These are phyloP conservation scores for Phlyctochytrium arcticum DNA, from an alignment of 192 early-diverging fungal species.

Conservation along the genomic window DNA sequence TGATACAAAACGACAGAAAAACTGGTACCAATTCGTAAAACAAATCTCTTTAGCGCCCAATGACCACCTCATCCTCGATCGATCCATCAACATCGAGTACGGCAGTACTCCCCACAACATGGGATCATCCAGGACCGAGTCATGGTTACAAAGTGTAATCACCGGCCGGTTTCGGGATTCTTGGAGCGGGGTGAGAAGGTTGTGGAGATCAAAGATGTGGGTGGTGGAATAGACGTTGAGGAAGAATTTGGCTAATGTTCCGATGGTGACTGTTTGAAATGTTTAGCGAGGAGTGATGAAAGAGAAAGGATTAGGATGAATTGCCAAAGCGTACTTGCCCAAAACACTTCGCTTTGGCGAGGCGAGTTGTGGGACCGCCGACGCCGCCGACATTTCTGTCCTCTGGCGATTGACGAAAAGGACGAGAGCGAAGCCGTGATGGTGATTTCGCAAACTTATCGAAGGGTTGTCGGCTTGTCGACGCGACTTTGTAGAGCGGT, in stretches of 20 bases:
- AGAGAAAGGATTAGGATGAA: no score
- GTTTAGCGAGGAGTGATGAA: not conserved
- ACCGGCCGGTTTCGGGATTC: constrained; percentile 20
- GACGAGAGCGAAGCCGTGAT: no score
- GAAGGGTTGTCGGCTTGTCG: no score
- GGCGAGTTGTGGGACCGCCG: no score
- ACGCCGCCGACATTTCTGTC: no score
- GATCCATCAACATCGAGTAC: constrained; percentile 16
- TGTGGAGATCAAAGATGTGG: constrained; percentile 8
- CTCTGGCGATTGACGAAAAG: no score
- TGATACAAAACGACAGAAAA: no score
- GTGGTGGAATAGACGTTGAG: constrained; percentile 15
- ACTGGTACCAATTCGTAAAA: constrained; percentile 60
- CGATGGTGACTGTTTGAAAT: constrained; percentile 5
- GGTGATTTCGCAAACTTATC: no score
- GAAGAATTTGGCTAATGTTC: constrained; percentile 13
- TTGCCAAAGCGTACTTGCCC: no score
- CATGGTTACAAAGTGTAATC: constrained; percentile 39
- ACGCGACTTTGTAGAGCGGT: no score
- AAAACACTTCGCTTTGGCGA: not conserved
- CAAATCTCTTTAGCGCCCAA: constrained; percentile 86
- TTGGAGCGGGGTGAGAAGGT: constrained; percentile 1
- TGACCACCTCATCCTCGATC: constrained; percentile 68
- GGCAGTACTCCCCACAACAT: constrained; percentile 27
- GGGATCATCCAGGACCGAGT: constrained; percentile 36